Evolutionary conservation across 2,329 filamentous ascomycete species (phyloP).

Genomic region (Fusarium continuum): DNA sequence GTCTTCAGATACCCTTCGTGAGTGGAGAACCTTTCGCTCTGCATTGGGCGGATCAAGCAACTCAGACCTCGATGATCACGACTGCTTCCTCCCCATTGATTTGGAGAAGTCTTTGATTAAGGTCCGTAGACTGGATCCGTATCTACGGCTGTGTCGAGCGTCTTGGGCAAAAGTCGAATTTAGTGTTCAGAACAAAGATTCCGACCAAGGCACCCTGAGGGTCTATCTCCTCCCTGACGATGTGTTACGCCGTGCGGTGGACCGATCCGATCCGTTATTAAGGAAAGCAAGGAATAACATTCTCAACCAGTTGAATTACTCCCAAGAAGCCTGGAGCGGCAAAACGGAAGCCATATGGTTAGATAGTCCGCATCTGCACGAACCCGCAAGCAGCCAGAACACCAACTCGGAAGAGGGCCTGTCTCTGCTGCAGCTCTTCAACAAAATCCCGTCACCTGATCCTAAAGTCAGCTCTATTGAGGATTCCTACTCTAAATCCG

Average conservation of each 20-base stretch:
- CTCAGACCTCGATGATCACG: neutral
- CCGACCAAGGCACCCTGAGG: constrained; percentile 52
- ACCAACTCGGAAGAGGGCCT: constrained; percentile 50
- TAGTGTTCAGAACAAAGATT: constrained; percentile 29
- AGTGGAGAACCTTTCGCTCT: constrained; percentile 45
- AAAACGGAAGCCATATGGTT: constrained; percentile 1
- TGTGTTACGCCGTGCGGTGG: constrained; percentile 61
- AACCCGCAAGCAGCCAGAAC: constrained; percentile 36
- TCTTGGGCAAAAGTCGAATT: constrained; percentile 59
- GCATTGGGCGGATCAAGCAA: constrained; percentile 17
- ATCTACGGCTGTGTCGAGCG: constrained; percentile 46
- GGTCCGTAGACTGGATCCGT: constrained; percentile 35
- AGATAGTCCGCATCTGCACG: constrained; percentile 8
- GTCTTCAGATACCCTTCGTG: constrained; percentile 7
- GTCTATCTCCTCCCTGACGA: constrained; percentile 75
- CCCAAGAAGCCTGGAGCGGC: constrained; percentile 64
- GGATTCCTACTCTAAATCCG: constrained; percentile 60
- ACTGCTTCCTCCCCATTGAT: constrained; percentile 17
- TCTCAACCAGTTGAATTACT: constrained; percentile 64
- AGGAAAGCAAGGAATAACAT: constrained; percentile 58
- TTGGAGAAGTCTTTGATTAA: constrained; percentile 46
- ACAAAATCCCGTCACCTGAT: constrained; percentile 73
- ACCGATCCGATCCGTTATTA: constrained; percentile 57
- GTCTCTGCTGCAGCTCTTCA: constrained; percentile 77
- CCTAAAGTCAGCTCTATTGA: constrained; percentile 61